Evolutionary conservation across 345 rosid species (phyloP), one percentile per base, ranked within the genome.

Genomic region (Brassica napus): DNA sequence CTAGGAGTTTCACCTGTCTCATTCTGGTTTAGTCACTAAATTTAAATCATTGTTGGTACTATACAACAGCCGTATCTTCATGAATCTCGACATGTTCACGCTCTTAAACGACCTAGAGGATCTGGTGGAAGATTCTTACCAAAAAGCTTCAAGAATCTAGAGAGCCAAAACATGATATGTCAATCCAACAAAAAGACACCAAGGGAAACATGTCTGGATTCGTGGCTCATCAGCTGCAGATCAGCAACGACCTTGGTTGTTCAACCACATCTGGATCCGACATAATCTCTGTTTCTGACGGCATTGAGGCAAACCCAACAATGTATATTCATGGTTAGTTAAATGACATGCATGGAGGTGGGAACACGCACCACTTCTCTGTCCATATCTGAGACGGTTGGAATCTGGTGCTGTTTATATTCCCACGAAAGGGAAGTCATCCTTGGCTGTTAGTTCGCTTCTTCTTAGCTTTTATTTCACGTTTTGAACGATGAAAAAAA

Each of bases 41-140:
- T 18, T 18, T 34, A 8, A 55, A 9, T 68, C 59, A 7, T 47
- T 44, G 4, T 18, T 11, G 12, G 21, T 18, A 23, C n/a, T 14
- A 30, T 14, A 26, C 4, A 18, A 14, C 74, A 69, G 75, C 63
- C 70, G 5, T 69, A 69, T 61, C 79, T 76, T 68, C 79, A 91
- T 0, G 92, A 92, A 82, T 91, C 97, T 71, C 86, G 97, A 28
- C 96, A 92, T 80, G 76, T 76, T 67, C 97, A 92, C 66, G 96
- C 97, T 24, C 65, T 35, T 35, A 35, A 35, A 8, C 85, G 96
- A 74, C 88, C 88, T 5, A 87, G 96, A 65, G 97, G 97, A 49
- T 82, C 89, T 2, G 90, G 97, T 23, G 96, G 92, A 23, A 88
- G 93, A 32, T 91, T 92, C 74, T 88, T 91, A 54, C 73, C 4